phyloP scores from a whole-genome alignment of 2,329 filamentous ascomycete genomes.

The Acephala macrosclerotiorum region DNA sequence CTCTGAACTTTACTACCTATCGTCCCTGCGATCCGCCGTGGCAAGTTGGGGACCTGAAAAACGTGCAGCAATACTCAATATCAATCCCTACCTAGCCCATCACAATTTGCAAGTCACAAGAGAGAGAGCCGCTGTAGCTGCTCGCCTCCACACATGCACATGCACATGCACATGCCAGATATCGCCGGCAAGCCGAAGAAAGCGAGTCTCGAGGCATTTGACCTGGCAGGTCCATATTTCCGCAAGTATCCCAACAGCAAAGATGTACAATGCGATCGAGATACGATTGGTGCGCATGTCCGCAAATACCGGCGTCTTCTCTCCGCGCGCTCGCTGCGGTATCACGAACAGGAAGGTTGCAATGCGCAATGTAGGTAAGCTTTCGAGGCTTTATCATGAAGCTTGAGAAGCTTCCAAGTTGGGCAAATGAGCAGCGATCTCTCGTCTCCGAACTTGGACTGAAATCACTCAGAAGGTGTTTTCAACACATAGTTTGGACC shows the following conservation, averaged over 20 bases:
- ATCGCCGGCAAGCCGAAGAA: background rate
- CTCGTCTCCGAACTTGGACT: background rate
- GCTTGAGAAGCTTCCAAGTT: background rate
- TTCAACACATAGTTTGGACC: background rate
- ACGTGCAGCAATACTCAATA: background rate
- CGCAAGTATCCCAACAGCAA: background rate
- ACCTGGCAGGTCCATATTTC: slow-evolving; percentile 19
- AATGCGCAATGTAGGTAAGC: background rate
- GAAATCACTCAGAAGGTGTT: background rate
- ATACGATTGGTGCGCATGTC: slow-evolving; percentile 4
- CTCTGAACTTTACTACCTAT: background rate
- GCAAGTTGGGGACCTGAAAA: background rate
- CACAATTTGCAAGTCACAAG: slow-evolving; percentile 26
- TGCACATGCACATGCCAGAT: no score
- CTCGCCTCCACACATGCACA: background rate
- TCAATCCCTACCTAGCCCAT: slow-evolving; percentile 5
- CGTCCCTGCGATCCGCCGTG: slow-evolving; percentile 23
- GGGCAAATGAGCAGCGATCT: slow-evolving; percentile 6
- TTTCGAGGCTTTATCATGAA: background rate
- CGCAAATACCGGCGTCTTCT: background rate
- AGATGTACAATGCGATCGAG: background rate
- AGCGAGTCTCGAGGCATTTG: background rate
- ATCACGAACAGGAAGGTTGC: slow-evolving; percentile 9
- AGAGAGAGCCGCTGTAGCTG: slow-evolving; percentile 23
- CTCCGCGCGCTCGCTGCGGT: background rate